Evolutionary conservation across 2,329 filamentous ascomycete genomes (phyloP), one percentile per base, ranked within the genome.

Genomic region (Waltergamsia citrina): DNA sequence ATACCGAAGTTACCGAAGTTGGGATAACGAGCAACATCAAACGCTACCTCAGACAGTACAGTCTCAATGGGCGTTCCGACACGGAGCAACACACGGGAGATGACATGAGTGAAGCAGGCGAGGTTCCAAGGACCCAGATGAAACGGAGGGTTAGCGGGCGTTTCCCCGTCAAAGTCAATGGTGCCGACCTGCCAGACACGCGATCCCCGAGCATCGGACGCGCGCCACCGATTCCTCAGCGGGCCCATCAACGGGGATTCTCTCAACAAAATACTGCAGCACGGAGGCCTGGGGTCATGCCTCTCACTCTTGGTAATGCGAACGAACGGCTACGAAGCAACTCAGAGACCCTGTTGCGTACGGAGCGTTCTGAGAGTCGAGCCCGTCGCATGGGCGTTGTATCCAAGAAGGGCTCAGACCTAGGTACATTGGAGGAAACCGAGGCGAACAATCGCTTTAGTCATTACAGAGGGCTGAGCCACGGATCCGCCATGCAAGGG

Each of bases 211-310:
- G 69, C 24, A 58, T 74, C 9, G 63, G 67, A 15, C 74, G 81
- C 22, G 70, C 82, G 19, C 85, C 88, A 3, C 83, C 84, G 1
- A 84, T 94, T 39, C 86, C 86, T 0, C 74, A 74, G 5, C 49
- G 58, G 27, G 92, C 86, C 4, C 87, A 94, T 53, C 85, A 85
- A 44, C 78, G 88, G 20, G 78, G 78, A 2, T 62, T 81, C 4
- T 85, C 81, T 3, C 78, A 82, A 44, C 78, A 84, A 41, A 82
- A 70, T 44, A 62, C 70, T 3, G 62, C 72, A 6, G 63, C 77
- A 29, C 75, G 84, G 36, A 69, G 81, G 37, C 84, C 86, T 1
- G 76, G 78, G 3, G 71, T 86, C n/a, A 77, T 84, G 56, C 85
- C 73, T 7, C 49, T 78, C 29, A 77, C 79, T 3, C 78, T 84